Percentiles rank a stretch among this genome's conserved stretches.
Conservation (phyloP, 345 rosid species). For the Mercurialis annua region DNA sequence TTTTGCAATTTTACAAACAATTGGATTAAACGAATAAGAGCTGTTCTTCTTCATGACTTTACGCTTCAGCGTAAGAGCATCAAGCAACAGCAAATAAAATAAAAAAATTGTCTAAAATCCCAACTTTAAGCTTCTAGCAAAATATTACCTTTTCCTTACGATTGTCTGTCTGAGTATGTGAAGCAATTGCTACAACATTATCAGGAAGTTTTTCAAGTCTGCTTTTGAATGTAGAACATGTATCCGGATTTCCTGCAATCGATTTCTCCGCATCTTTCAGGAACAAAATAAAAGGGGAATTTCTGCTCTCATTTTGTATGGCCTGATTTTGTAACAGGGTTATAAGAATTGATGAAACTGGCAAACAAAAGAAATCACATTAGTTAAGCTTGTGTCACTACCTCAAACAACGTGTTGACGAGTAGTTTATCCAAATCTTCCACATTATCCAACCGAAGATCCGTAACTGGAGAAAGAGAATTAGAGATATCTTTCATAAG, state of each 20-base stretch:
- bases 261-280: conserved; percentile 93
- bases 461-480: conserved; percentile 45
- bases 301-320: conserved; percentile 64
- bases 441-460: conserved; percentile 55
- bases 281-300: conserved; percentile 77
- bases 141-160: conserved; percentile 73
- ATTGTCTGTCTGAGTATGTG: conserved; percentile 68
- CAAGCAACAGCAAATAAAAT: background rate
- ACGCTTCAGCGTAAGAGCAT: background rate
- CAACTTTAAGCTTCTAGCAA: background rate
- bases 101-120: background rate
- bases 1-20: background rate
- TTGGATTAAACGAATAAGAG: background rate
- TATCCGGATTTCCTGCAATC: conserved; percentile 63
- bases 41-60: background rate
- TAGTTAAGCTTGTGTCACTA: conserved; percentile 23
- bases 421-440: conserved; percentile 66
- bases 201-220: conserved; percentile 70
- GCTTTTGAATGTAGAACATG: conserved; percentile 59
- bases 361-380: conserved; percentile 10
- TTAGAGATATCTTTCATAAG: conserved; percentile 18
- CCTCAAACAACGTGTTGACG: conserved; percentile 80
- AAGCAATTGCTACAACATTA: conserved; percentile 70
- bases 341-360: conserved; percentile 16
- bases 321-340: conserved; percentile 42